These are phyloP conservation scores for Clausena lansium DNA, from an alignment of 345 rosid genomes.

Conservation along the genomic window DNA sequence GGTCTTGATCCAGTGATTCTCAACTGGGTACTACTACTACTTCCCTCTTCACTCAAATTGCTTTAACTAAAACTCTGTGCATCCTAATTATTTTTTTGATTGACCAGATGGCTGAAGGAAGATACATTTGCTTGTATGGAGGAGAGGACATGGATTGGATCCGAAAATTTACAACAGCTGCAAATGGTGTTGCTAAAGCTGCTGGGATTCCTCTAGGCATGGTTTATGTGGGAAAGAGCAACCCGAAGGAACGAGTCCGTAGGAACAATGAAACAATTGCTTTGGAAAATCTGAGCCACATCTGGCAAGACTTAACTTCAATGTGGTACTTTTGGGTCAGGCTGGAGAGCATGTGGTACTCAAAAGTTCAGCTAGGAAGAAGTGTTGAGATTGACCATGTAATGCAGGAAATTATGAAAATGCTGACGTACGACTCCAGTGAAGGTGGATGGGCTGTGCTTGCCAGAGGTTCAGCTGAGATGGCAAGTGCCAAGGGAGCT, in stretches of 20 bases:
- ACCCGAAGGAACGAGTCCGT: conserved; percentile 45
- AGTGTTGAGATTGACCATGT: conserved; percentile 44
- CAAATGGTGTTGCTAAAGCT: conserved; percentile 30
- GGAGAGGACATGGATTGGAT: conserved; percentile 83
- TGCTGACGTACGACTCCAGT: conserved; percentile 60
- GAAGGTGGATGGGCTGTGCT: conserved; percentile 66
- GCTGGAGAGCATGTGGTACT: conserved; percentile 53
- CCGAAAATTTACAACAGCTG: conserved; percentile 37
- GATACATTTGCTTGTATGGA: conserved; percentile 65
- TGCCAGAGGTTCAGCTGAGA: conserved; percentile 38
- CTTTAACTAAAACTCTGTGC: too few relatives aligned
- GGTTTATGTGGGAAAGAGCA: conserved; percentile 73
- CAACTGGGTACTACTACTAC: conserved; percentile 45
- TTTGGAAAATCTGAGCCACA: conserved; percentile 42
- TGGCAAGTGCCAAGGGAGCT: conserved; percentile 49
- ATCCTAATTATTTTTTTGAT: background rate
- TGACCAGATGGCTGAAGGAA: conserved; percentile 44
- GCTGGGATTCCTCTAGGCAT: conserved; percentile 46
- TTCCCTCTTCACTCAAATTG: background rate
- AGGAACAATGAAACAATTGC: conserved; percentile 36
- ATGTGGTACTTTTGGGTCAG: conserved; percentile 56
- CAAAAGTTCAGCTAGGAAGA: conserved; percentile 33
- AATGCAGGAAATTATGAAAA: conserved; percentile 47
- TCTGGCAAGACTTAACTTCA: conserved; percentile 32
- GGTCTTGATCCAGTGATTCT: conserved; percentile 41